A percentile compares a stretch with the other conserved stretches of the same genome.
Conservation (phyloP, 1,139 yeast genomes). For the Magnusiomyces paraingens region DNA sequence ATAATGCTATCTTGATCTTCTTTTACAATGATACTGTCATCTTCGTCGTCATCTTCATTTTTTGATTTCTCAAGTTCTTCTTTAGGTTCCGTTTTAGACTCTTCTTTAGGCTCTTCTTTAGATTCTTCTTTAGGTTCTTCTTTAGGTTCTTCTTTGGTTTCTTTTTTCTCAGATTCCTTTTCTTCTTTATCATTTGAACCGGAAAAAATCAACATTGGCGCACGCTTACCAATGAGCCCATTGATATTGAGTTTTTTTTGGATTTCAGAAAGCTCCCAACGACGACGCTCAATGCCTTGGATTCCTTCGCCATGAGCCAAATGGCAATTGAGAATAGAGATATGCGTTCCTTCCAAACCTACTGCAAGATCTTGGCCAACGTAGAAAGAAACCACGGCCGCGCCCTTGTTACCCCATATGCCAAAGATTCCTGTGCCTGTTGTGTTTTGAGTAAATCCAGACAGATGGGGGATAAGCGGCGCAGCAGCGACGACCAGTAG, state of each 20-base stretch:
- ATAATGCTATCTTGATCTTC: not conserved
- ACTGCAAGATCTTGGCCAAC: slow-evolving; percentile 29
- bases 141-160: slow-evolving; percentile 1
- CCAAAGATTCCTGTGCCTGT: slow-evolving; percentile 51
- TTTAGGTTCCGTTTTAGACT: not conserved
- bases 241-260: slow-evolving; percentile 26
- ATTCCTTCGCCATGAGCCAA: slow-evolving; percentile 65
- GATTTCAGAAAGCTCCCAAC: slow-evolving; percentile 42
- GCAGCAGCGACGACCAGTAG: slow-evolving; percentile 37
- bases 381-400: slow-evolving; percentile 37
- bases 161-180: slow-evolving; percentile 7
- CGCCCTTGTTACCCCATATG: slow-evolving; percentile 58
- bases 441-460: slow-evolving; percentile 35
- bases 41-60: not conserved
- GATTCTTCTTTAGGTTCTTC: not conserved
- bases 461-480: slow-evolving; percentile 34
- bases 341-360: slow-evolving; percentile 37
- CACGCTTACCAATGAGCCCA: slow-evolving; percentile 20
- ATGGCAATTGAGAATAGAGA: slow-evolving; percentile 57
- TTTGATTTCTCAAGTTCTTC: not conserved
- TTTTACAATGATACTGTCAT: not conserved
- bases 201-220: slow-evolving; percentile 12
- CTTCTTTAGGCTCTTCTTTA: not conserved
- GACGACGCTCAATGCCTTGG: slow-evolving; percentile 36
- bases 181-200: slow-evolving; percentile 12